Conservation (phyloP, 768 basidiomycete genomes). For the Leucocoprinus leucothites region DNA sequence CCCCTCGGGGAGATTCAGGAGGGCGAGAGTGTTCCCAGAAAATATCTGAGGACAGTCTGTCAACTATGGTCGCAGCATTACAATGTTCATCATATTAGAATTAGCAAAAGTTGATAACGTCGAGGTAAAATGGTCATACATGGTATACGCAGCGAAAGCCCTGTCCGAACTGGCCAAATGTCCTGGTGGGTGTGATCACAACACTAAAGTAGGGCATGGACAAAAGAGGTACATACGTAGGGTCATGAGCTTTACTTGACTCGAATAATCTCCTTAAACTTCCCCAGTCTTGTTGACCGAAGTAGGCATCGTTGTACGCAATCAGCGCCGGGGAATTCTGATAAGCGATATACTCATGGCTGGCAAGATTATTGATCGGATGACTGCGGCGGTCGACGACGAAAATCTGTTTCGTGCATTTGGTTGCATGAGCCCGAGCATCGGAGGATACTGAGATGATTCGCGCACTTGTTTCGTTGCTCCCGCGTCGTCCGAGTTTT, state of each 20-base stretch:
- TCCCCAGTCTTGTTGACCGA: constrained; percentile 38
- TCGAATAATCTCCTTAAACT: constrained; percentile 38
- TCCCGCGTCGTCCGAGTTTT: constrained; percentile 48
- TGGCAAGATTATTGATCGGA: constrained; percentile 19
- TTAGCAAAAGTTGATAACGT: background rate
- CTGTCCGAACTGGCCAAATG: constrained; percentile 49
- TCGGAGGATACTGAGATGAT: background rate
- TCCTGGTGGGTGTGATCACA: constrained; percentile 30
- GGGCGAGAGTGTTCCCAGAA: constrained; percentile 32
- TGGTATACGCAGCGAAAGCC: constrained; percentile 49
- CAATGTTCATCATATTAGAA: background rate
- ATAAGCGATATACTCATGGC: constrained; percentile 19
- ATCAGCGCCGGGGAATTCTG: constrained; percentile 41
- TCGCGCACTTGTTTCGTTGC: constrained; percentile 36
- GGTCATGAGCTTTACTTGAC: constrained; percentile 42
- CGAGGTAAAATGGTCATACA: constrained; percentile 29
- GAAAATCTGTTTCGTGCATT: constrained; percentile 29
- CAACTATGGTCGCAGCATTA: constrained; percentile 25
- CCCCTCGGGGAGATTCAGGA: constrained; percentile 41
- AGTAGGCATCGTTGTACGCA: constrained; percentile 42
- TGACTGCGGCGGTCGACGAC: constrained; percentile 36
- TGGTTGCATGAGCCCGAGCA: background rate
- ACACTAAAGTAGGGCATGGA: background rate
- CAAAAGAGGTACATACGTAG: constrained; percentile 26
- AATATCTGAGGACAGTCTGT: constrained; percentile 48